Evolutionary conservation across 1,284 basidiomycete species (phyloP).

Genomic region (Pholiota adiposa): DNA sequence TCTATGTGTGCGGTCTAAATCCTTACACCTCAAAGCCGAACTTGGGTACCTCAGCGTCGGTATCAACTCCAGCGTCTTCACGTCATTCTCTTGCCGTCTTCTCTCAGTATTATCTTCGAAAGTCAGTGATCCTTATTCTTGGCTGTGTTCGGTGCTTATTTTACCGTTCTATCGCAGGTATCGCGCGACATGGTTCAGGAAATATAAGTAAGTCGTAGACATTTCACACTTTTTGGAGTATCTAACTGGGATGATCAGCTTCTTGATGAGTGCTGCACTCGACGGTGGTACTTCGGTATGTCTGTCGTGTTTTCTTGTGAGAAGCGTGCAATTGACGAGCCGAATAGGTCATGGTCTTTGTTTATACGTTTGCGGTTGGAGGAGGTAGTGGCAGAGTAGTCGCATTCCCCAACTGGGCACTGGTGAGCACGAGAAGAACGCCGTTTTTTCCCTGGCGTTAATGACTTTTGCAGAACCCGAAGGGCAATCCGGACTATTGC

Average conservation of each 20-base stretch:
- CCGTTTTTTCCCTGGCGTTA: background rate
- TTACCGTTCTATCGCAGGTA: conserved; percentile 9
- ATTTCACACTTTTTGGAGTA: background rate
- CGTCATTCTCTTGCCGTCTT: conserved; percentile 55
- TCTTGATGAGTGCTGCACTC: conserved; percentile 57
- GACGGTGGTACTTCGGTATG: conserved; percentile 51
- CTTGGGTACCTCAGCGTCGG: conserved; percentile 52
- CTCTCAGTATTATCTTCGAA: conserved; percentile 57
- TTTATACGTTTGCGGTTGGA: conserved; percentile 64
- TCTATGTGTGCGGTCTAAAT: too few species aligned
- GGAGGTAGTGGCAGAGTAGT: conserved; percentile 54
- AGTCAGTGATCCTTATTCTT: conserved; percentile 21
- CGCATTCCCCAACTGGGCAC: conserved; percentile 51
- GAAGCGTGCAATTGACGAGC: background rate
- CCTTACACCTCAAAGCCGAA: background rate
- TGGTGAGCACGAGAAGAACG: conserved; percentile 29
- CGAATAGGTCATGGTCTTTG: conserved; percentile 51
- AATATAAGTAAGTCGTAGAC: conserved; percentile 48
- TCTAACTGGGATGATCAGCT: conserved; percentile 28
- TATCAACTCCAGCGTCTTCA: conserved; percentile 57
- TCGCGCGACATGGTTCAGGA: conserved; percentile 55
- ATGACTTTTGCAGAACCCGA: conserved; percentile 30
- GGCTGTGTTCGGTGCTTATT: background rate
- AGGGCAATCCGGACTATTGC: conserved; percentile 36
- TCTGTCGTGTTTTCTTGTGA: background rate